phyloP scores from a whole-genome alignment of 169 alveolate genomes.

The Blepharisma undulans region DNA sequence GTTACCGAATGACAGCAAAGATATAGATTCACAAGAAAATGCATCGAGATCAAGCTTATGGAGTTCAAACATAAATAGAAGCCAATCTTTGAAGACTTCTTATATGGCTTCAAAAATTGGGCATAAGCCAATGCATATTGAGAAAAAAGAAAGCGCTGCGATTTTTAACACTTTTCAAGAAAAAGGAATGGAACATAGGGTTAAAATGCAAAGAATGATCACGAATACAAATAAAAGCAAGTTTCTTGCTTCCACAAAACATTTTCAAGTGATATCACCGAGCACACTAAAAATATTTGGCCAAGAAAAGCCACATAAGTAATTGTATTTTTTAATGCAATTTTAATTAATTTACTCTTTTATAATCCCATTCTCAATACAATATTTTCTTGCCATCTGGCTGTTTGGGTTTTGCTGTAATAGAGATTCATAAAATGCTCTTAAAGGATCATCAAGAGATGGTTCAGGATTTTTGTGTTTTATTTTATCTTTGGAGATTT shows the following conservation, averaged over 20 bases:
- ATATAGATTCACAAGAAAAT: not conserved
- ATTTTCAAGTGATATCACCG: not conserved
- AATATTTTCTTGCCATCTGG: conserved; percentile 62
- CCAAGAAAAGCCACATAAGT: not conserved
- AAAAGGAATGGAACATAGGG: not conserved
- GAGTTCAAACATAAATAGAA: not conserved
- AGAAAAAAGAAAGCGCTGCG: not conserved
- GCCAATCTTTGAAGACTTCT: not conserved
- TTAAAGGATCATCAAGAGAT: conserved; percentile 62
- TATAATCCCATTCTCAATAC: conserved; percentile 61
- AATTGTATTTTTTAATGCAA: not conserved
- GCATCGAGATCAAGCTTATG: not conserved
- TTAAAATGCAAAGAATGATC: not conserved
- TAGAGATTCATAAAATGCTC: conserved; percentile 67
- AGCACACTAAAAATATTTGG: not conserved
- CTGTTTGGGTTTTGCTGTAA: conserved; percentile 65
- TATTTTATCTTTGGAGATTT: not conserved
- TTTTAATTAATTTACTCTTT: conserved; percentile 49
- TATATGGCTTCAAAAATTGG: not conserved
- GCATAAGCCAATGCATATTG: not conserved
- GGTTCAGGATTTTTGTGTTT: conserved; percentile 51
- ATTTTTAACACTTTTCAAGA: not conserved
- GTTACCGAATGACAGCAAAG: not conserved
- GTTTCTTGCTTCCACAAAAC: not conserved
- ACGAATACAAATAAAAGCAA: not conserved